phyloP scores from a whole-genome alignment of 2,329 filamentous ascomycete species.

The Arthrobotrys pseudoclavata region DNA sequence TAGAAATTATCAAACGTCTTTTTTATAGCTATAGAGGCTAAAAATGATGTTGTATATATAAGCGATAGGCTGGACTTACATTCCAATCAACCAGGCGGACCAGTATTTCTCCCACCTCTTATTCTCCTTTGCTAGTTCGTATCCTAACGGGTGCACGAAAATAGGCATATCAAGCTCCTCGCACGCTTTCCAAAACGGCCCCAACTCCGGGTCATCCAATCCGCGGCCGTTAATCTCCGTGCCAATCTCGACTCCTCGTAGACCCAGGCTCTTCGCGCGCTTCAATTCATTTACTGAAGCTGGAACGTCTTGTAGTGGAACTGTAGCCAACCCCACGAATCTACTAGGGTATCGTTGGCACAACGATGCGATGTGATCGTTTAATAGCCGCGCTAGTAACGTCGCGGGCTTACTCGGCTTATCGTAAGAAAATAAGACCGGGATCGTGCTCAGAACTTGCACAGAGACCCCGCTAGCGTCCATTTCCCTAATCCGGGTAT shows the following conservation, averaged over 20 bases:
- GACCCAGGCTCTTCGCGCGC: conserved; percentile 62
- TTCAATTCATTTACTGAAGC: conserved; percentile 64
- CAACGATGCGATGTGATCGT: conserved; percentile 64
- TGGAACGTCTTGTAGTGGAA: conserved; percentile 65
- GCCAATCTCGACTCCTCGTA: conserved; percentile 65
- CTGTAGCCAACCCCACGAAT: conserved; percentile 65
- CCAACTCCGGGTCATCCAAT: conserved; percentile 64
- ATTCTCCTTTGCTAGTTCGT: conserved; percentile 65
- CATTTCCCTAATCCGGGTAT: conserved; percentile 64
- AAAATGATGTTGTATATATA: too few species aligned
- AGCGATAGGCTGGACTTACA: conserved; percentile 60
- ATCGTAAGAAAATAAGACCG: conserved; percentile 66
- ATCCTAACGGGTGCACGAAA: conserved; percentile 66
- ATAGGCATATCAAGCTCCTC: conserved; percentile 65
- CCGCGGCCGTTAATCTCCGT: conserved; percentile 64
- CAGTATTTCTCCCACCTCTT: conserved; percentile 65
- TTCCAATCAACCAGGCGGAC: conserved; percentile 66
- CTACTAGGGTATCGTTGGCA: conserved; percentile 63
- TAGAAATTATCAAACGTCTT: background rate
- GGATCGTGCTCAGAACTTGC: conserved; percentile 66
- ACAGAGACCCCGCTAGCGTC: conserved; percentile 65
- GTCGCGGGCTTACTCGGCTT: conserved; percentile 63
- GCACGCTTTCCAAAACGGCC: conserved; percentile 65
- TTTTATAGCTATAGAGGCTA: too few species aligned
- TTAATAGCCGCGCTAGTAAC: conserved; percentile 64